Percentiles rank a stretch among this genome's conserved stretches.
Evolutionary conservation across 192 early-diverging fungal genomes (phyloP).

Genomic region (Coemansia guatemalensis): DNA sequence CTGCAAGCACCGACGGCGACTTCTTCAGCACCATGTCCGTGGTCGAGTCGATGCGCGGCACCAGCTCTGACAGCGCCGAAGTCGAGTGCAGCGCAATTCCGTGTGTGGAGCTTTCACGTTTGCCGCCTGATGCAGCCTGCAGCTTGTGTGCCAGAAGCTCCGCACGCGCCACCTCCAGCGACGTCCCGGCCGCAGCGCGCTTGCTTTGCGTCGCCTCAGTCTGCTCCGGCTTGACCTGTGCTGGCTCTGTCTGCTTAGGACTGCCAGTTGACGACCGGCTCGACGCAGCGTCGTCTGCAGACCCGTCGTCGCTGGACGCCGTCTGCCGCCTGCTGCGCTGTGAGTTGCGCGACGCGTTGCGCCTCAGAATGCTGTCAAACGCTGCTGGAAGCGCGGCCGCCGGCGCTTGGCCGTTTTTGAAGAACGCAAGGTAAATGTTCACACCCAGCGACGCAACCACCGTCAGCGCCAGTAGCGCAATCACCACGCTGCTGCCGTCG

Average conservation of each 20-base stretch:
- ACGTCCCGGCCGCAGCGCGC: conserved; percentile 8
- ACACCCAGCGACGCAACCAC: conserved; percentile 42
- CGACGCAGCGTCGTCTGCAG: conserved; percentile 6
- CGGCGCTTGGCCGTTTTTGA: conserved; percentile 9
- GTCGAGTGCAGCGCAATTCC: conserved; percentile 45
- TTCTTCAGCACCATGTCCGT: conserved; percentile 48
- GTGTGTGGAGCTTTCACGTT: conserved; percentile 8
- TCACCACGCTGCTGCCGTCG: conserved; percentile 40
- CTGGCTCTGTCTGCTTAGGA: conserved; percentile 3
- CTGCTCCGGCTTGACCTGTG: background rate
- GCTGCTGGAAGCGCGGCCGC: conserved; percentile 4
- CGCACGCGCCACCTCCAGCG: conserved; percentile 35
- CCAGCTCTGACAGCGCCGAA: conserved; percentile 39
- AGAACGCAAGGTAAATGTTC: conserved; percentile 48
- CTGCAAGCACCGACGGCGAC: conserved; percentile 30
- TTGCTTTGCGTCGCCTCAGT: background rate
- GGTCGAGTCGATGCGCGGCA: conserved; percentile 40
- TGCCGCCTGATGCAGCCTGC: background rate
- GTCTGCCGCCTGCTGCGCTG: background rate
- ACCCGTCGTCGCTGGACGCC: conserved; percentile 29
- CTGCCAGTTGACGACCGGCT: conserved; percentile 4
- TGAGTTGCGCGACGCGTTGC: conserved; percentile 6
- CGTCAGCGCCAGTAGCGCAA: conserved; percentile 37
- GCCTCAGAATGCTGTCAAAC: conserved; percentile 28
- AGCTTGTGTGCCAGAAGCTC: conserved; percentile 30